Percentiles rank a stretch among this genome's conserved stretches.
These are phyloP conservation scores for Stachybotrys chlorohalonatus DNA, from an alignment of 2,329 filamentous ascomycete genomes.

Conservation along the genomic window DNA sequence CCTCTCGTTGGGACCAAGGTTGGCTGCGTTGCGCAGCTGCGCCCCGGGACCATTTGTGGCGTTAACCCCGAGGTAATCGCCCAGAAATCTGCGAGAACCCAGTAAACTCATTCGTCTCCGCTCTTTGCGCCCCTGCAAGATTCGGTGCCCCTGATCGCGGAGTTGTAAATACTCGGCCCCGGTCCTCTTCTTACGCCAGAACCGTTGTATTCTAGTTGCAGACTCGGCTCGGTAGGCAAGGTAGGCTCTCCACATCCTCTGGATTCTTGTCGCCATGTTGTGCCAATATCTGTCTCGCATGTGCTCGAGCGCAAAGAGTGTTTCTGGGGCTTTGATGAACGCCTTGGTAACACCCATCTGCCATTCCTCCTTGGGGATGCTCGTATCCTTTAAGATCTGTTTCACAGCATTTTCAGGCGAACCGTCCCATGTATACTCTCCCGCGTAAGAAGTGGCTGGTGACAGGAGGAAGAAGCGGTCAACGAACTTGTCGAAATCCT, in stretches of 20 bases:
- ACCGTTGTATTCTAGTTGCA: conserved; percentile 85
- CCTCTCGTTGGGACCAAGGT: conserved; percentile 62
- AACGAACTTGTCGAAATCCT: conserved; percentile 96
- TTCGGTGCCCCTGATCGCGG: conserved; percentile 75
- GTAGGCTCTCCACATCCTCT: conserved; percentile 95
- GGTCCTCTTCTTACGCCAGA: conserved; percentile 89
- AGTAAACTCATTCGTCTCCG: conserved; percentile 83
- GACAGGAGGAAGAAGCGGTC: conserved; percentile 95
- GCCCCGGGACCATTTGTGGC: conserved; percentile 72
- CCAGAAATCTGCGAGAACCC: conserved; percentile 84
- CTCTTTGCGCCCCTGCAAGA: conserved; percentile 82
- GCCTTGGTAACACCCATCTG: conserved; percentile 96
- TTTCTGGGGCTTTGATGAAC: conserved; percentile 97
- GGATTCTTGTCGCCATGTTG: conserved; percentile 97
- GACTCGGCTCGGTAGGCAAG: conserved; percentile 87
- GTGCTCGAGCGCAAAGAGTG: conserved; percentile 88
- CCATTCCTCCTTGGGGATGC: conserved; percentile 90
- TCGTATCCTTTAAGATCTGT: conserved; percentile 93
- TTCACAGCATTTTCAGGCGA: conserved; percentile 79
- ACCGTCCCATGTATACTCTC: conserved; percentile 93
- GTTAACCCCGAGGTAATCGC: conserved; percentile 87
- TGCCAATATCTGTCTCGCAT: conserved; percentile 99
- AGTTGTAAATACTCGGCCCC: conserved; percentile 84
- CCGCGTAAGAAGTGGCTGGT: conserved; percentile 88
- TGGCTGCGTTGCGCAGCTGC: conserved; percentile 66